These are phyloP conservation scores for Triadica sebifera DNA, from an alignment of 345 rosid genomes.

Conservation along the genomic window DNA sequence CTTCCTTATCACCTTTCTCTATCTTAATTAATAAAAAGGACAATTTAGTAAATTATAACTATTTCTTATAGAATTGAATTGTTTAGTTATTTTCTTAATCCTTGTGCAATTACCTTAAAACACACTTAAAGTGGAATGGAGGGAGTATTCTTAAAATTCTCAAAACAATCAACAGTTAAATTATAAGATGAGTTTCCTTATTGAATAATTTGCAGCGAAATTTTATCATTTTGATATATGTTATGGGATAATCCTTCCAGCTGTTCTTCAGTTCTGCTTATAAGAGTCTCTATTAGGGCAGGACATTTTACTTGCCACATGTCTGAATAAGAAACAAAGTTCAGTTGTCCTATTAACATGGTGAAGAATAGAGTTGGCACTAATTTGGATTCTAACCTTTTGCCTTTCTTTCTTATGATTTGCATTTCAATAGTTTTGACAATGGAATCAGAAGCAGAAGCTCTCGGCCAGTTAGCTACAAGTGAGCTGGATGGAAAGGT, in stretches of 20 bases:
- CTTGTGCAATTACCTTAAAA: not conserved
- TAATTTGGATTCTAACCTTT: slow-evolving; percentile 5
- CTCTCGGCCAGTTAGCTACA: slow-evolving; percentile 59
- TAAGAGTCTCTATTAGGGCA: not conserved
- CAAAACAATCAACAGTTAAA: not conserved
- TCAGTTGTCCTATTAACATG: not conserved
- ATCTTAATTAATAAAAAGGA: no score
- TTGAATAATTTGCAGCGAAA: not conserved
- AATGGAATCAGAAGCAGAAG: slow-evolving; percentile 79
- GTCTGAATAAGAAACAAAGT: not conserved
- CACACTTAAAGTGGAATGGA: not conserved
- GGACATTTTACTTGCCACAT: not conserved
- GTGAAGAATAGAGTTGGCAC: not conserved
- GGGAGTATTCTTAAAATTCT: not conserved
- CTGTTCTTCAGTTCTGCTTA: not conserved
- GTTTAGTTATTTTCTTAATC: no score
- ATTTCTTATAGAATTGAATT: no score
- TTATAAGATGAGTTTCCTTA: not conserved
- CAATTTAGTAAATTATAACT: no score
- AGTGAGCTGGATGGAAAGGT: slow-evolving; percentile 78
- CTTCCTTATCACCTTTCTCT: no score
- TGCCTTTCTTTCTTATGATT: slow-evolving; percentile 4
- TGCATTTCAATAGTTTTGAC: slow-evolving; percentile 34
- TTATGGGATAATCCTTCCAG: no score
- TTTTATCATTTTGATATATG: not conserved